Percentiles rank a stretch among this genome's conserved stretches.
phyloP scores from a whole-genome alignment of 108 stramenopile genomes.

The Cyclotella atomus region DNA sequence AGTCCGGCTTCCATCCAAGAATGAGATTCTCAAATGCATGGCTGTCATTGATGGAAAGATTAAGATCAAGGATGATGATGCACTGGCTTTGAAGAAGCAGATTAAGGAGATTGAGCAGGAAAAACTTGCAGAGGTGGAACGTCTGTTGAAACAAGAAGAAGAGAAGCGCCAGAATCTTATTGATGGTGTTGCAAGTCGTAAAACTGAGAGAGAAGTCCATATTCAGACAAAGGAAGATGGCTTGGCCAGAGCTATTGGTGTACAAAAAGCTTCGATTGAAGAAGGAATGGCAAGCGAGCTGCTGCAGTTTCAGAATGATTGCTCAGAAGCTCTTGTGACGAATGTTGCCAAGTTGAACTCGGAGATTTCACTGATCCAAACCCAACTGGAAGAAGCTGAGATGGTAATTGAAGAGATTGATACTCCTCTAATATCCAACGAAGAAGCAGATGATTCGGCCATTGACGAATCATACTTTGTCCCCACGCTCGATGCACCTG shows the following conservation, averaged over 20 bases:
- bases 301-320: conserved; percentile 10
- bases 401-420: conserved; percentile 31
- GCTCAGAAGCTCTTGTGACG: conserved; percentile 13
- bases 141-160: conserved; percentile 35
- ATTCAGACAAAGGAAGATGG: conserved; percentile 10
- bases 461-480: conserved; percentile 17
- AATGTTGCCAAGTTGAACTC: conserved; percentile 6
- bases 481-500: conserved; percentile 36
- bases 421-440: background rate
- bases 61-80: conserved; percentile 43
- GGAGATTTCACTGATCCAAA: conserved; percentile 20
- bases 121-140: conserved; percentile 29
- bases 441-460: background rate
- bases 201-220: conserved; percentile 17
- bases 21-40: conserved; percentile 49
- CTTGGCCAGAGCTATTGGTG: conserved; percentile 3
- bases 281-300: conserved; percentile 3
- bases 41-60: conserved; percentile 44
- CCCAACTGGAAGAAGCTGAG: conserved; percentile 43
- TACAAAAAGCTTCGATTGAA: background rate
- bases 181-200: conserved; percentile 4
- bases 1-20: conserved; percentile 47
- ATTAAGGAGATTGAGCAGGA: conserved; percentile 34
- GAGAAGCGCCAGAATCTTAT: conserved; percentile 20
- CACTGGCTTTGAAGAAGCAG: conserved; percentile 35